Conservation (phyloP, 2,329 filamentous ascomycete species). For the Penicillium sp. region DNA sequence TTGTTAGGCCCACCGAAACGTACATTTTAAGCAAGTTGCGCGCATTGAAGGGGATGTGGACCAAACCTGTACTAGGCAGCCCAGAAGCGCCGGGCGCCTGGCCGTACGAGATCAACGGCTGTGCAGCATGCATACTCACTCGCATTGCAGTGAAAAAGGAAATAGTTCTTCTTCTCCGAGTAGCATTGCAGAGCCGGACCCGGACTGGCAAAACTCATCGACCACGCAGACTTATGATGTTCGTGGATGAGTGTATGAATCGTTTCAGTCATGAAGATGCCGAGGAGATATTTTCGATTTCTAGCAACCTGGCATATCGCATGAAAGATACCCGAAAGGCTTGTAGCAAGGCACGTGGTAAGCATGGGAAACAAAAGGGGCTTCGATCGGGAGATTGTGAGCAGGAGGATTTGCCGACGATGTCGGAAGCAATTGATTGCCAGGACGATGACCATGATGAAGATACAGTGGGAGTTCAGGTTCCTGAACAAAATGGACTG, state of each 20-base stretch:
- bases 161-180: slow-evolving; percentile 31
- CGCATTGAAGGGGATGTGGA: slow-evolving; percentile 36
- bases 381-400: not conserved
- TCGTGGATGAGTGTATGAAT: slow-evolving; percentile 32
- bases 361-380: not conserved
- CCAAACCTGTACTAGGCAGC: slow-evolving; percentile 7
- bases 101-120: slow-evolving; percentile 34
- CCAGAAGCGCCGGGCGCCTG: slow-evolving; percentile 5
- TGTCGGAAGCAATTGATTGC: not conserved
- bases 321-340: slow-evolving; percentile 22
- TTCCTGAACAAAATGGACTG: not conserved
- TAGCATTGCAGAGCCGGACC: slow-evolving; percentile 32
- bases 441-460: not conserved
- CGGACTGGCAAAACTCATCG: slow-evolving; percentile 21
- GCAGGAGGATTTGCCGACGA: not conserved
- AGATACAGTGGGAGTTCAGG: not conserved
- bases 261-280: slow-evolving; percentile 6
- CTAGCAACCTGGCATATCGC: slow-evolving; percentile 18
- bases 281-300: slow-evolving; percentile 10
- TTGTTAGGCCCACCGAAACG: slow-evolving; percentile 10
- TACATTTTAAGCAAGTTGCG: slow-evolving; percentile 23
- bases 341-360: slow-evolving; percentile 12
- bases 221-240: slow-evolving; percentile 27
- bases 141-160: slow-evolving; percentile 28
- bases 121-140: slow-evolving; percentile 41